These are phyloP conservation scores for Colletotrichum sojae DNA, from an alignment of 2,329 filamentous ascomycete genomes.

Conservation along the genomic window DNA sequence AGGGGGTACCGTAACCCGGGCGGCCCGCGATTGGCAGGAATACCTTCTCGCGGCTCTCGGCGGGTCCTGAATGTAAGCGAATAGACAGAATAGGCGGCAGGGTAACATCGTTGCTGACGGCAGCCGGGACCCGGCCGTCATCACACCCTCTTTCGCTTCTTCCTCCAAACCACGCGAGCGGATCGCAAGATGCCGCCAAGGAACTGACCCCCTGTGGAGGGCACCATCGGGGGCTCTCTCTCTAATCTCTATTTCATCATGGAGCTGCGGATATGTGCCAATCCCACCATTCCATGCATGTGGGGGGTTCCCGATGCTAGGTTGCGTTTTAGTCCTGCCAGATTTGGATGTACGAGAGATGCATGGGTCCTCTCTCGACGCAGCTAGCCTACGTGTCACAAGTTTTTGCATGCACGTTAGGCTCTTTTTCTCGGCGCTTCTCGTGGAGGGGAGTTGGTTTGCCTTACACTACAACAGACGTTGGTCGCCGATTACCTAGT, in stretches of 20 bases:
- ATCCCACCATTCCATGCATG: slow-evolving; percentile 7
- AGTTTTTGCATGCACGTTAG: neutral
- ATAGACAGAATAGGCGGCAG: neutral
- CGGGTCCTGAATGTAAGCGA: neutral
- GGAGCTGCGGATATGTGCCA: slow-evolving; percentile 1
- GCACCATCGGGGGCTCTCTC: slow-evolving; percentile 7
- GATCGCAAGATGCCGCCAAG: slow-evolving; percentile 2
- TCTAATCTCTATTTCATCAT: neutral
- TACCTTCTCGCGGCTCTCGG: slow-evolving; percentile 11
- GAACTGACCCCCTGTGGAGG: neutral
- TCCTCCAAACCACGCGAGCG: neutral
- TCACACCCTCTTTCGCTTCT: neutral
- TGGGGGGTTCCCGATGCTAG: neutral
- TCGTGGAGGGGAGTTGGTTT: neutral
- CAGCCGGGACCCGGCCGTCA: neutral
- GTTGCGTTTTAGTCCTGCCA: neutral
- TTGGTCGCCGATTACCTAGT: slow-evolving; percentile 33
- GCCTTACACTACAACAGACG: neutral
- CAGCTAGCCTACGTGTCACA: slow-evolving; percentile 13
- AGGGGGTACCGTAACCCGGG: slow-evolving; percentile 2
- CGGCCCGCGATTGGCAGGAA: neutral
- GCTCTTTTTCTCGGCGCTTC: slow-evolving; percentile 6
- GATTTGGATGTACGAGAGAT: slow-evolving; percentile 3
- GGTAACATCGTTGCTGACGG: slow-evolving; percentile 25
- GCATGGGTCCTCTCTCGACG: neutral